Base-by-base conservation (phyloP, 1,139 yeast species). In the Diutina mesorugosa region DNA sequence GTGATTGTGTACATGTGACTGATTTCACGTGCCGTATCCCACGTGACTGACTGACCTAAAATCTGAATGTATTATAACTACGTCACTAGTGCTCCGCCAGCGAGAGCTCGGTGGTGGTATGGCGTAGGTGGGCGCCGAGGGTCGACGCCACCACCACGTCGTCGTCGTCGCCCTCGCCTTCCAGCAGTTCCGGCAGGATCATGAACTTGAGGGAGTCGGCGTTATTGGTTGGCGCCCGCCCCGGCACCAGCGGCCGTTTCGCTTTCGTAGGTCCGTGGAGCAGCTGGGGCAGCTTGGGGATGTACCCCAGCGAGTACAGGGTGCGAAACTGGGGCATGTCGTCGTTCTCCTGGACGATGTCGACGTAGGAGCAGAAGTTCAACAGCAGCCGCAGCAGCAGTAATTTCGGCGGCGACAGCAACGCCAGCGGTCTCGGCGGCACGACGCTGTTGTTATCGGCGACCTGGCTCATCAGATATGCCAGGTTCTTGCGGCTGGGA, bases 401-500 rank as follows among this genome's bases (percentile, higher is more conserved):
- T 18, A 50, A 50, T 18, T 50, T 50, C 12, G 53, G 53, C n/a
- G 47, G 47, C 38, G 30, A 28, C 18, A 30, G 51, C 9, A 26
- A 12, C 35, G 35, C 21, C 32, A n/a, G 41, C 38, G 30, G 51
- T 28, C 32, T 28, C 21, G 51, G 38, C 10, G n/a, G 45, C 1
- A 41, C 18, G 26, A 47, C 38, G 18, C 21, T 10, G 41, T 9
- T 35, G 48, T n/a, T 21, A 16, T 50, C 53, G 47, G 47, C 47
- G 26, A 50, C n/a, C 10, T 29, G 38, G 50, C 29, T 18, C 55
- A 38, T 45, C 12, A 10, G n/a, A 59, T 67, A 69, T 16, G 67
- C 66, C 18, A 78, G 73, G 63, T 73, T 74, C 58, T 76, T 76
- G 59, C 80, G 68, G 54, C 75, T 71, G 6, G 77, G 76, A 8